These are phyloP conservation scores for Discostella pseudostelligera DNA, from an alignment of 108 stramenopile genomes.

Conservation along the genomic window DNA sequence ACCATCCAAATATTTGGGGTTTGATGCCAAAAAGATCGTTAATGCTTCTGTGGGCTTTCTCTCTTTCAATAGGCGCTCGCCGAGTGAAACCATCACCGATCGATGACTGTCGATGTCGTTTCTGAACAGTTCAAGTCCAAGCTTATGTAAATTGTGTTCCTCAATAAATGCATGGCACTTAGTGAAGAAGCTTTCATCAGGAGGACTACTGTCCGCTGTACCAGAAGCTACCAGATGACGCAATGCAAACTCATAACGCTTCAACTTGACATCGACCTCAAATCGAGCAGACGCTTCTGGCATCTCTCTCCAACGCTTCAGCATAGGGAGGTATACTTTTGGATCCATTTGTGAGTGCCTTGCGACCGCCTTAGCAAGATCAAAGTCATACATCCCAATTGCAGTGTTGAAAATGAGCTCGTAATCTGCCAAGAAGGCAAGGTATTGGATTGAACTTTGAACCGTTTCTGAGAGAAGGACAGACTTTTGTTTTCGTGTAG, in stretches of 20 bases:
- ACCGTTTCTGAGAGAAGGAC: slow-evolving; percentile 67
- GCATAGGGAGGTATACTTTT: slow-evolving; percentile 85
- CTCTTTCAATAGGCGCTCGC: slow-evolving; percentile 56
- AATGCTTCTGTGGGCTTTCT: slow-evolving; percentile 56
- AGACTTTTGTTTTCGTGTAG: slow-evolving; percentile 44
- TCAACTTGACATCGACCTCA: slow-evolving; percentile 83
- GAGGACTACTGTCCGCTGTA: slow-evolving; percentile 15
- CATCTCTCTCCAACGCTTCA: slow-evolving; percentile 69
- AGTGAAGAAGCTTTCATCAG: slow-evolving; percentile 44
- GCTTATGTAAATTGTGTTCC: slow-evolving; percentile 54
- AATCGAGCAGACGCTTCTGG: slow-evolving; percentile 58
- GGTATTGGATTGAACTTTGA: slow-evolving; percentile 82
- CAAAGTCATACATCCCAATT: slow-evolving; percentile 90
- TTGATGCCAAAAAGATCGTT: slow-evolving; percentile 57
- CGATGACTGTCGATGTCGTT: slow-evolving; percentile 36
- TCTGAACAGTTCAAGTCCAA: slow-evolving; percentile 64
- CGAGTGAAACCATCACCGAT: slow-evolving; percentile 63
- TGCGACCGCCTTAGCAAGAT: slow-evolving; percentile 86
- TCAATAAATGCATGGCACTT: slow-evolving; percentile 74
- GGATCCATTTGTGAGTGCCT: slow-evolving; percentile 94
- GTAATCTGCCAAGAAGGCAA: slow-evolving; percentile 88
- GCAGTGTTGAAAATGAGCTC: slow-evolving; percentile 85
- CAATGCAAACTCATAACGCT: slow-evolving; percentile 74
- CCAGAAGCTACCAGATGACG: slow-evolving; percentile 55
- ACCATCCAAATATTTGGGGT: slow-evolving; percentile 61